Conservation (phyloP, 768 basidiomycete genomes). For the Hygrocybe punicea region DNA sequence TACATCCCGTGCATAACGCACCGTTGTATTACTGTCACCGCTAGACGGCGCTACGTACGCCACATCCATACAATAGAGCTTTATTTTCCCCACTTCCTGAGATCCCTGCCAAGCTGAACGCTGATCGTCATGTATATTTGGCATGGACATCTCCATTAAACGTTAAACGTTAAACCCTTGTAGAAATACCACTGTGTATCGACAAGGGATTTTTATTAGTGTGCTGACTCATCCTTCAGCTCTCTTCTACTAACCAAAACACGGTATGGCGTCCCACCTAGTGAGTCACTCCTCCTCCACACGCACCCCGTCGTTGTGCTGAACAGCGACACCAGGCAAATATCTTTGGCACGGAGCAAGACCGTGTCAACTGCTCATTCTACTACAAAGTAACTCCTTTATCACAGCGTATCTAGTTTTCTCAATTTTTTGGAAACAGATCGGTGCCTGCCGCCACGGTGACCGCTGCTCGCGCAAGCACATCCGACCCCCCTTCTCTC, state of each 20-base stretch:
- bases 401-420: background rate
- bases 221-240: conserved; percentile 21
- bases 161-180: too few species aligned
- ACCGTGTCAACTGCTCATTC: conserved; percentile 98
- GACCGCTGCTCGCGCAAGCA: conserved; percentile 98
- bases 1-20: too few species aligned
- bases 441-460: conserved; percentile 97
- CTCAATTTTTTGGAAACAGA: conserved; percentile 45
- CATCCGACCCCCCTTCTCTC: conserved; percentile 95
- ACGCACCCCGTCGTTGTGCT: background rate
- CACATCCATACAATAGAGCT: too few species aligned
- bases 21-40: too few species aligned
- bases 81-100: too few species aligned
- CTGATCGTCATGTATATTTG: too few species aligned
- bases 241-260: background rate
- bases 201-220: too few species aligned
- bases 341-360: conserved; percentile 93
- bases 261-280: conserved; percentile 77
- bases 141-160: too few species aligned
- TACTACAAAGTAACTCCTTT: conserved; percentile 75
- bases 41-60: too few species aligned
- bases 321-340: conserved; percentile 58
- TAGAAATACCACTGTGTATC: too few species aligned
- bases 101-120: too few species aligned
- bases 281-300: conserved; percentile 43